A percentile compares a stretch with the other conserved stretches of the same genome.
These are phyloP conservation scores for Chytriomyces confervae DNA, from an alignment of 192 early-diverging fungal species.

Conservation along the genomic window DNA sequence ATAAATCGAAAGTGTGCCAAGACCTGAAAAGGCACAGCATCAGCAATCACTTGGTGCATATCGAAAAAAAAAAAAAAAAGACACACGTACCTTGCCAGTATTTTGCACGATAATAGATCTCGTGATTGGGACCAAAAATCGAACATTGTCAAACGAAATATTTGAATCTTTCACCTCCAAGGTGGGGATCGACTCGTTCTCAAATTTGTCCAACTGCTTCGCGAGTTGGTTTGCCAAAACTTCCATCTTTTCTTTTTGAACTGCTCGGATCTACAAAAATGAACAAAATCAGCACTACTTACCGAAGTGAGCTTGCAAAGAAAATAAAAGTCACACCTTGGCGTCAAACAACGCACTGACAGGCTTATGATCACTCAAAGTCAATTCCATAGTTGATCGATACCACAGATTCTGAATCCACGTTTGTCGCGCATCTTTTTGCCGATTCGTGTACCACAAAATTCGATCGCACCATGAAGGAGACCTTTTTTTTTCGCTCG, in stretches of 20 bases:
- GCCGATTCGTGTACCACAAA: slow-evolving; percentile 74
- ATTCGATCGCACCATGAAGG: slow-evolving; percentile 97
- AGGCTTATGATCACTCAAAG: slow-evolving; percentile 90
- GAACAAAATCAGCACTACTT: not conserved
- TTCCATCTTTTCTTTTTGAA: slow-evolving; percentile 63
- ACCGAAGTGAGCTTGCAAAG: not conserved
- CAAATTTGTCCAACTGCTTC: slow-evolving; percentile 76
- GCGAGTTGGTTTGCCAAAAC: slow-evolving; percentile 65
- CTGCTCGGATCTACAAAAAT: slow-evolving; percentile 58
- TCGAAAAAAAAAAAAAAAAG: not conserved
- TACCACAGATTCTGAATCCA: slow-evolving; percentile 63
- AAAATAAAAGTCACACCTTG: slow-evolving; percentile 48
- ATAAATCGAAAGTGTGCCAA: slow-evolving; percentile 77
- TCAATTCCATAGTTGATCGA: slow-evolving; percentile 65
- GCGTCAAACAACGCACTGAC: slow-evolving; percentile 74
- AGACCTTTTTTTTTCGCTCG: slow-evolving; percentile 78
- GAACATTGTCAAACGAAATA: slow-evolving; percentile 76
- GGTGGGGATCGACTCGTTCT: slow-evolving; percentile 80
- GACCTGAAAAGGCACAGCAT: slow-evolving; percentile 51
- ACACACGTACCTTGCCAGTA: slow-evolving; percentile 15
- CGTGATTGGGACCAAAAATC: slow-evolving; percentile 56
- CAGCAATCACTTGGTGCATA: slow-evolving; percentile 5
- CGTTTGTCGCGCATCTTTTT: slow-evolving; percentile 17
- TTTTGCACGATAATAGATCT: slow-evolving; percentile 70
- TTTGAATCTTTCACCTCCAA: slow-evolving; percentile 62